These are phyloP conservation scores for Avena sativa DNA, from an alignment of 176 grass and related monocot species.

Conservation along the genomic window DNA sequence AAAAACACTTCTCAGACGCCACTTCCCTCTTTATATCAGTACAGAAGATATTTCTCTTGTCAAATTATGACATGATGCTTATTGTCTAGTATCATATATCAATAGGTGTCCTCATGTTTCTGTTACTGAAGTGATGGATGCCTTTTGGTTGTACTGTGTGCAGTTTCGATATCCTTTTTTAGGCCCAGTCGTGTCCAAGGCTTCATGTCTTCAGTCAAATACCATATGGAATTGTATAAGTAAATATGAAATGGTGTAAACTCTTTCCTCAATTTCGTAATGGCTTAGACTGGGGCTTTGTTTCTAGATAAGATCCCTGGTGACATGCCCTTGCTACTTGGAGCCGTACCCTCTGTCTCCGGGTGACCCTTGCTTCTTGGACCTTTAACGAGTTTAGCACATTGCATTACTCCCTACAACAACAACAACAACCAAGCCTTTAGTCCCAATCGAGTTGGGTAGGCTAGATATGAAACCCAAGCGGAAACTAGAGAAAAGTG, in stretches of 20 bases:
- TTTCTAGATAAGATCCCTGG: background rate
- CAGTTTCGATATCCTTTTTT: constrained; percentile 8
- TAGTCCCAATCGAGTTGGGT: too few species aligned
- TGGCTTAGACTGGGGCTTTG: background rate
- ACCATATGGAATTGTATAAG: background rate
- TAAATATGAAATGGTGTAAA: constrained; percentile 4
- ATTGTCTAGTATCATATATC: background rate
- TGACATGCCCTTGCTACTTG: background rate
- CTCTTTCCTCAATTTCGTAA: background rate
- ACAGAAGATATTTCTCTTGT: constrained; percentile 8
- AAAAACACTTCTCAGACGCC: background rate
- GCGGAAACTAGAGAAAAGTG: too few species aligned
- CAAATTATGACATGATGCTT: background rate
- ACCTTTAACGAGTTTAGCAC: background rate
- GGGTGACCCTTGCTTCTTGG: background rate
- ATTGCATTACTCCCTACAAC: background rate
- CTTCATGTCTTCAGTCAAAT: constrained; percentile 16
- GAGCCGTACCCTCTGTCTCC: background rate
- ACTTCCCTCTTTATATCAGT: constrained; percentile 6
- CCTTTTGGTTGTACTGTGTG: constrained; percentile 10
- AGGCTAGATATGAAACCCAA: too few species aligned
- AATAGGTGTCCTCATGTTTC: background rate
- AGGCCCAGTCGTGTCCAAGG: background rate
- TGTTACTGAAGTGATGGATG: background rate
- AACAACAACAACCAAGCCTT: too few species aligned